These are phyloP conservation scores for Sextonia rubra DNA, from an alignment of 164 flowering plant genomes.

Conservation along the genomic window DNA sequence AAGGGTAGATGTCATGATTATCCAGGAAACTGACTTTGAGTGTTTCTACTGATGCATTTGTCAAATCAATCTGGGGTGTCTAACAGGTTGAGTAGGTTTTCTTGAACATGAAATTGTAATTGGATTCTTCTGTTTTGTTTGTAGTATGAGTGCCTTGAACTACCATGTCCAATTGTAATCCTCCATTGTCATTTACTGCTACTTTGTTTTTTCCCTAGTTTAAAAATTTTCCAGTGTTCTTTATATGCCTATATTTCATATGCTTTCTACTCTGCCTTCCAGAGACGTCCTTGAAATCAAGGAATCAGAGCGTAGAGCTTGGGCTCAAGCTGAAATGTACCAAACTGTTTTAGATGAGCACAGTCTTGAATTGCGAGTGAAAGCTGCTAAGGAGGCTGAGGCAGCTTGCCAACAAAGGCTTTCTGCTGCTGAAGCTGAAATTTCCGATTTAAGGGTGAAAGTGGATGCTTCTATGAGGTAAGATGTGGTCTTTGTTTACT, in stretches of 20 bases:
- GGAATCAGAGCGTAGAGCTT: constrained; percentile 84
- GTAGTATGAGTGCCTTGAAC: too few species aligned
- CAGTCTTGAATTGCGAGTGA: constrained; percentile 81
- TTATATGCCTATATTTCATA: neutral
- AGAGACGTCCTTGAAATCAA: constrained; percentile 71
- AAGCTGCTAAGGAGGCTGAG: constrained; percentile 94
- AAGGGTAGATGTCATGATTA: too few species aligned
- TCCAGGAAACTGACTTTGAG: too few species aligned
- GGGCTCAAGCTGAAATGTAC: constrained; percentile 60
- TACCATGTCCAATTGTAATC: too few species aligned
- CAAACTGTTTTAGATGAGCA: constrained; percentile 77
- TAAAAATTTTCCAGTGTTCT: too few species aligned
- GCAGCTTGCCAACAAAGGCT: constrained; percentile 87
- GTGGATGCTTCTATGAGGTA: constrained; percentile 86
- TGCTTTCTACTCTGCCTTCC: constrained; percentile 9
- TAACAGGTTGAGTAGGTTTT: too few species aligned
- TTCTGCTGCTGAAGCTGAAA: constrained; percentile 79
- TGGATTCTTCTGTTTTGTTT: too few species aligned
- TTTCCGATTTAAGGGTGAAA: constrained; percentile 65
- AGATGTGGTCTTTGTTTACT: constrained; percentile 8
- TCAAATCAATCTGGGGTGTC: too few species aligned
- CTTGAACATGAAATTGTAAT: too few species aligned
- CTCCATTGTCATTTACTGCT: neutral
- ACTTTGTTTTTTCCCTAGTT: neutral
- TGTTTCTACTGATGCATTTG: too few species aligned